Evolutionary conservation across 1,139 yeast species (phyloP).

Genomic region (Yamadazyma dushanensis): DNA sequence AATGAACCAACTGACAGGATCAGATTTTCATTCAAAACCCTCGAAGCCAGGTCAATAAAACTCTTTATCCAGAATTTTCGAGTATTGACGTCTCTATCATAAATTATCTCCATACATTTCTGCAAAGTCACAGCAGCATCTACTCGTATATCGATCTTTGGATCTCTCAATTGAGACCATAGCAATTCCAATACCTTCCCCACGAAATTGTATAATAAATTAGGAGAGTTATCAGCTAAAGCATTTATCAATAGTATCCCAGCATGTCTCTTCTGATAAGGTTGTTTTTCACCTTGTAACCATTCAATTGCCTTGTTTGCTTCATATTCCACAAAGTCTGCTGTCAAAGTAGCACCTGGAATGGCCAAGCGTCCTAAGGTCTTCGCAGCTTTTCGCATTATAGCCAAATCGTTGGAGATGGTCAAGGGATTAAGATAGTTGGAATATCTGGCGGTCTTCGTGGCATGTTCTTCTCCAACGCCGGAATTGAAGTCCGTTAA

Average conservation of each 20-base stretch:
- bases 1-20: conserved; percentile 4
- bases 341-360: conserved; percentile 85
- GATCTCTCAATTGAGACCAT: conserved; percentile 86
- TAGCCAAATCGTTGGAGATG: conserved; percentile 78
- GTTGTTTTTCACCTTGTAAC: conserved; percentile 79
- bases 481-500: conserved; percentile 75
- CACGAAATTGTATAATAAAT: conserved; percentile 74
- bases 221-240: conserved; percentile 85
- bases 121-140: conserved; percentile 86
- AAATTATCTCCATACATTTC: conserved; percentile 74
- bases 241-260: conserved; percentile 84
- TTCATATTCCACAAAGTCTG: conserved; percentile 91
- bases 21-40: conserved; percentile 30
- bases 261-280: conserved; percentile 82
- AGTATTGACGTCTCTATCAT: conserved; percentile 72
- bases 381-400: conserved; percentile 82
- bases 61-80: conserved; percentile 74
- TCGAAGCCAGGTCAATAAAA: conserved; percentile 61
- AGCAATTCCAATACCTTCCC: conserved; percentile 77
- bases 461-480: conserved; percentile 73
- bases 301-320: conserved; percentile 89
- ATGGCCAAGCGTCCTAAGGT: conserved; percentile 87
- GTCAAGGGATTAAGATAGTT: conserved; percentile 81
- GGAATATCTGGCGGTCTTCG: conserved; percentile 87
- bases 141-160: conserved; percentile 67